Conservation (phyloP, 768 basidiomycete species). For the Boletus rufocinnamomeus region DNA sequence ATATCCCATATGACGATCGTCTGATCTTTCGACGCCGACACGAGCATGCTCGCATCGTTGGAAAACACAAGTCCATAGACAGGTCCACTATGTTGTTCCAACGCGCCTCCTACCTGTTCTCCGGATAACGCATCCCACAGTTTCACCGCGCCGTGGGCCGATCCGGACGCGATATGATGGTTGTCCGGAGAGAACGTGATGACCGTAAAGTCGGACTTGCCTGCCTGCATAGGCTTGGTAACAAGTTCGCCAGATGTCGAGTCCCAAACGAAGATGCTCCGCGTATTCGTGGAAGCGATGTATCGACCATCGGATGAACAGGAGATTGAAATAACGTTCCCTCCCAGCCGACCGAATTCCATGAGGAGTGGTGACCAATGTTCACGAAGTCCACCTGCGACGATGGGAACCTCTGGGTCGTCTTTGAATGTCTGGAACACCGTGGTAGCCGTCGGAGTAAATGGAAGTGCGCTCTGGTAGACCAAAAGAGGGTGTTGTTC, state of each 20-base stretch:
- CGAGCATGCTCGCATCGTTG: conserved; percentile 24
- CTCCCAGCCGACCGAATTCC: conserved; percentile 26
- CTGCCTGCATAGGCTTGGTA: conserved; percentile 20
- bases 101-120: conserved; percentile 12
- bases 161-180: conserved; percentile 29
- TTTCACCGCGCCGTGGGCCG: conserved; percentile 18
- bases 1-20: conserved; percentile 32
- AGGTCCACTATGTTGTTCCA: conserved; percentile 23
- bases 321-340: conserved; percentile 21
- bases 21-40: conserved; percentile 30
- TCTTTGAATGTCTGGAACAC: conserved; percentile 32
- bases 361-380: conserved; percentile 35
- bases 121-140: conserved; percentile 33
- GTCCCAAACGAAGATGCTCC: conserved; percentile 28
- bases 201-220: conserved; percentile 13
- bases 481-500: conserved; percentile 37
- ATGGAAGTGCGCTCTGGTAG: conserved; percentile 35
- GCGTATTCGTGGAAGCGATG: conserved; percentile 29
- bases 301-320: conserved; percentile 32
- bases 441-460: conserved; percentile 29
- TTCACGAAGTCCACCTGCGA: conserved; percentile 34
- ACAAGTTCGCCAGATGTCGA: conserved; percentile 31
- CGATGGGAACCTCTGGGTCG: conserved; percentile 22
- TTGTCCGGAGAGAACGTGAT: conserved; percentile 35
- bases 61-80: conserved; percentile 36